Evolutionary conservation across 2,329 filamentous ascomycete genomes (phyloP).

Genomic region (Mycosphaerelloides madeirae): DNA sequence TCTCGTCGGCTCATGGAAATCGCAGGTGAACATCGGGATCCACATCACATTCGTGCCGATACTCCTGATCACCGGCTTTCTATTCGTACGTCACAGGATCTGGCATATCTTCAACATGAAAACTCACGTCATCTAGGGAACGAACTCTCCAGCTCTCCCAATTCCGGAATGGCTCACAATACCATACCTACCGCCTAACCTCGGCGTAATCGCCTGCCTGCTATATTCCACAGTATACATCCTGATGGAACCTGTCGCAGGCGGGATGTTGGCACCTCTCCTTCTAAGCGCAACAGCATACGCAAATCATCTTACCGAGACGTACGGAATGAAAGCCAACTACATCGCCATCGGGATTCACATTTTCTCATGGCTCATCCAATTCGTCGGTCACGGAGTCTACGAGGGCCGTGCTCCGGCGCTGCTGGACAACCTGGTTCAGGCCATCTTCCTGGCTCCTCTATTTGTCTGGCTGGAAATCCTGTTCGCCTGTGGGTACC

Average conservation of each 20-base stretch:
- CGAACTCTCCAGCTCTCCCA: slow-evolving; percentile 52
- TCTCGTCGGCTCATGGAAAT: neutral
- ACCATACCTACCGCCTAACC: slow-evolving; percentile 56
- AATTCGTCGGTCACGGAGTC: slow-evolving; percentile 85
- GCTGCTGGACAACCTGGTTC: slow-evolving; percentile 82
- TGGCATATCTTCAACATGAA: neutral
- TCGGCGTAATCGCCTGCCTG: slow-evolving; percentile 53
- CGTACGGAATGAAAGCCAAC: slow-evolving; percentile 57
- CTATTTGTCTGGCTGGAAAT: slow-evolving; percentile 97
- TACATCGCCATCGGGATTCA: slow-evolving; percentile 66
- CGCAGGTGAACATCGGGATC: slow-evolving; percentile 67
- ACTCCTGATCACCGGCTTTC: slow-evolving; percentile 66
- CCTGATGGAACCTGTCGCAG: slow-evolving; percentile 89
- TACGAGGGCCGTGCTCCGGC: slow-evolving; percentile 88
- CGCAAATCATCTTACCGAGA: slow-evolving; percentile 67
- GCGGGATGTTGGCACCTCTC: slow-evolving; percentile 68
- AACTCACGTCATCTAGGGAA: slow-evolving; percentile 43
- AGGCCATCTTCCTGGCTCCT: slow-evolving; percentile 87
- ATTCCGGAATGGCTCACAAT: slow-evolving; percentile 52
- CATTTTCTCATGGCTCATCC: slow-evolving; percentile 73
- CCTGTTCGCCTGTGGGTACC: slow-evolving; percentile 84
- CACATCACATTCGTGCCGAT: slow-evolving; percentile 76
- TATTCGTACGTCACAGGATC: slow-evolving; percentile 56
- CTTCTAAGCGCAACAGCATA: slow-evolving; percentile 71
- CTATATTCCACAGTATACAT: slow-evolving; percentile 77